These are phyloP conservation scores for Tulasnella sp. DNA, from an alignment of 768 basidiomycete genomes.

Conservation along the genomic window DNA sequence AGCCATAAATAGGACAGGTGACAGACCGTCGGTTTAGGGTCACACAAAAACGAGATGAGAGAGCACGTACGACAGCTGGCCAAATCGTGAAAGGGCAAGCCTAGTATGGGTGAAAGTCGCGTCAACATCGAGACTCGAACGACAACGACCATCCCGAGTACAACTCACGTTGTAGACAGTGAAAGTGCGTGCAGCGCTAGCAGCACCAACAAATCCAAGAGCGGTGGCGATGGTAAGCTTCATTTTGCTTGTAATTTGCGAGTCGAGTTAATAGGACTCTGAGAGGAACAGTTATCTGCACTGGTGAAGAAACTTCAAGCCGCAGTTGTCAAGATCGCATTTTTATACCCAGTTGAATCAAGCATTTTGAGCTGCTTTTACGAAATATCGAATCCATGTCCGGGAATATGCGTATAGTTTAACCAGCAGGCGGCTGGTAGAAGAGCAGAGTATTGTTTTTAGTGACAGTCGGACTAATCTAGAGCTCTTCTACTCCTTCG, in stretches of 20 bases:
- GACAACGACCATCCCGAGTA: not conserved
- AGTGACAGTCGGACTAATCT: not conserved
- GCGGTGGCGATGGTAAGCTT: not conserved
- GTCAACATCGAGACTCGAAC: not conserved
- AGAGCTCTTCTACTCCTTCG: not conserved
- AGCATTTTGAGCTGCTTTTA: not conserved
- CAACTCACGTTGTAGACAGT: slow-evolving; percentile 20
- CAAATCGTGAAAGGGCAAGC: slow-evolving; percentile 21
- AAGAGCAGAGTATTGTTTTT: no score
- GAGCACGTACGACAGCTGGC: slow-evolving; percentile 19
- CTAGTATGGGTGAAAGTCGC: not conserved
- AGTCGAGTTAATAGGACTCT: no score
- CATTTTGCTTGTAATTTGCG: not conserved
- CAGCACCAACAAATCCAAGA: not conserved
- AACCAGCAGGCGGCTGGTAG: not conserved
- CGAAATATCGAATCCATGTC: slow-evolving; percentile 2
- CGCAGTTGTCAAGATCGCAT: no score
- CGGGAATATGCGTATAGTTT: not conserved
- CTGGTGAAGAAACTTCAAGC: no score
- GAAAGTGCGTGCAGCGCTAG: slow-evolving; percentile 15
- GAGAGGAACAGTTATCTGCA: no score
- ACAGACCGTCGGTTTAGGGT: not conserved
- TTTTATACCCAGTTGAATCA: not conserved
- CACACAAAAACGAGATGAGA: not conserved
- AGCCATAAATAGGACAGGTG: not conserved